Conservation (phyloP, 2,329 filamentous ascomycete genomes). For the Ceratocystis colombiana region DNA sequence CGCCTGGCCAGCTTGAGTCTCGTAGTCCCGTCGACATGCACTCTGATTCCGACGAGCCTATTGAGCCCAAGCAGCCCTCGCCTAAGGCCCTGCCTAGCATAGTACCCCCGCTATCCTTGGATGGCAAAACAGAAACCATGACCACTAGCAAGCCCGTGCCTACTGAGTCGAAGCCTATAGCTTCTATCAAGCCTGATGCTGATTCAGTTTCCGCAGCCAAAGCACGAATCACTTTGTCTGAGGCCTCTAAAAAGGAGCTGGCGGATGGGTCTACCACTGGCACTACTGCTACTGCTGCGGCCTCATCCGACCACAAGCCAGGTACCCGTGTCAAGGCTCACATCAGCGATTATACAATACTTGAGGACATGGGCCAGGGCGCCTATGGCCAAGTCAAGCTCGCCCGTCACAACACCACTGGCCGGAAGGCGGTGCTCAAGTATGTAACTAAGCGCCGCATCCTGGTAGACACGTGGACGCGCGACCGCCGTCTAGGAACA, state of each 20-base stretch:
- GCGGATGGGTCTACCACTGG: background rate
- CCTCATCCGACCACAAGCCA: conserved; percentile 52
- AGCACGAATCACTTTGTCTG: background rate
- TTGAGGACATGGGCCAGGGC: conserved; percentile 97
- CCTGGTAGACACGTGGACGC: conserved; percentile 95
- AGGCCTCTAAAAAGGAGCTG: background rate
- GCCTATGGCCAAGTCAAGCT: conserved; percentile 97
- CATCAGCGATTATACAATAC: conserved; percentile 80
- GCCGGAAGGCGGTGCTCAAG: conserved; percentile 85
- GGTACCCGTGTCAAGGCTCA: conserved; percentile 34
- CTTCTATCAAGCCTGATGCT: background rate
- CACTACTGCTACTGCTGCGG: conserved; percentile 11
- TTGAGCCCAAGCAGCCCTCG: conserved; percentile 33
- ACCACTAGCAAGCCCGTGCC: background rate
- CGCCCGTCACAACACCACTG: conserved; percentile 69
- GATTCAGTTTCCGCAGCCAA: background rate
- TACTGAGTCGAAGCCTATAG: background rate
- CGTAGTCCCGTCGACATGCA: conserved; percentile 24
- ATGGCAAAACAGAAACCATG: conserved; percentile 9
- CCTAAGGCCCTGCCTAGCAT: conserved; percentile 19
- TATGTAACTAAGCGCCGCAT: conserved; percentile 97
- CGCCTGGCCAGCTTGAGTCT: conserved; percentile 53
- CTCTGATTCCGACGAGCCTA: conserved; percentile 24
- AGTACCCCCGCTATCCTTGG: conserved; percentile 20
- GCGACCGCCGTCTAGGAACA: conserved; percentile 82